These are phyloP conservation scores for Fraxinus albicans DNA, from an alignment of 305 asterid genomes.

Conservation along the genomic window DNA sequence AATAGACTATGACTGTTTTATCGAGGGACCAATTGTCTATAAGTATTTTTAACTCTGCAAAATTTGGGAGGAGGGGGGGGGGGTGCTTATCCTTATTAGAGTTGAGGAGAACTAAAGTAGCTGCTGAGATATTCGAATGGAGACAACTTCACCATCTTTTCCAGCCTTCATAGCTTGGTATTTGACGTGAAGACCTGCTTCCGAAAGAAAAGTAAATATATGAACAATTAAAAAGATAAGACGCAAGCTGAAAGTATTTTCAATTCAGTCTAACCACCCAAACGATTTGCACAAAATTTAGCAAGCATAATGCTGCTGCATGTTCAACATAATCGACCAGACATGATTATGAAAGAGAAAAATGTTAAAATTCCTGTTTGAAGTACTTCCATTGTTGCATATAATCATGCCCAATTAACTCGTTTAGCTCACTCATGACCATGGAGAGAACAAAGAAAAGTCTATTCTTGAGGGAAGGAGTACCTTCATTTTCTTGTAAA, in stretches of 20 bases:
- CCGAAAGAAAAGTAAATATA: constrained; percentile 5
- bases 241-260: neutral
- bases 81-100: neutral
- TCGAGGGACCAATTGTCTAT: neutral
- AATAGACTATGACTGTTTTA: neutral
- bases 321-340: neutral
- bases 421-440: neutral
- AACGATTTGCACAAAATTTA: constrained; percentile 3
- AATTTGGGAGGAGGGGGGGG: neutral
- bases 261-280: neutral
- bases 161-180: constrained; percentile 91
- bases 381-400: neutral
- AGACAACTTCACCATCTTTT: constrained; percentile 69
- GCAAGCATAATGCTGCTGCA: neutral
- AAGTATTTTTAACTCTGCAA: neutral
- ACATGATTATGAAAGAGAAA: neutral
- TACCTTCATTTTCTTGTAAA: constrained; percentile 90
- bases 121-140: constrained; percentile 87
- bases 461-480: constrained; percentile 2
- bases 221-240: neutral
- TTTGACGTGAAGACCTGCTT: constrained; percentile 75
- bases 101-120: constrained; percentile 43
- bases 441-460: neutral
- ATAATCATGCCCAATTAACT: neutral
- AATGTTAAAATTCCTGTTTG: neutral